Evolutionary conservation across 2,329 filamentous ascomycete genomes (phyloP).

Genomic region (Xylaria sp.): DNA sequence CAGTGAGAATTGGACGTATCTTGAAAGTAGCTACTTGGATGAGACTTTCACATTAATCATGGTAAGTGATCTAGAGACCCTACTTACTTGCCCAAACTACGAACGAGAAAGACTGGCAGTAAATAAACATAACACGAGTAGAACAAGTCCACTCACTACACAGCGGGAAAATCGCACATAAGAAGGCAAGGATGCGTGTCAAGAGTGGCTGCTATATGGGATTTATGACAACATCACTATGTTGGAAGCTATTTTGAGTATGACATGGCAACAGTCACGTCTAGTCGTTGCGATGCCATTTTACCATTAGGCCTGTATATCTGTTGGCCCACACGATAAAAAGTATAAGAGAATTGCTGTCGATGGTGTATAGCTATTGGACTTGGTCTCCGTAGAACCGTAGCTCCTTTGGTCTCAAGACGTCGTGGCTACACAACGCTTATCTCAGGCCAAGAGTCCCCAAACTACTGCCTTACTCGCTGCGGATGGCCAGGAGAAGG

Average conservation of each 20-base stretch:
- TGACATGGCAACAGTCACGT: neutral
- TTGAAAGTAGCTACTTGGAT: too few relatives aligned
- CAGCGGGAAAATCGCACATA: too few relatives aligned
- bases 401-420: neutral
- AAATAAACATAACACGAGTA: too few relatives aligned
- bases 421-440: too few relatives aligned
- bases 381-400: neutral
- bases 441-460: neutral
- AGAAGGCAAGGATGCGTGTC: too few relatives aligned
- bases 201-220: too few relatives aligned
- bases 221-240: neutral
- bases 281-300: neutral
- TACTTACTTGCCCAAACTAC: too few relatives aligned
- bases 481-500: neutral
- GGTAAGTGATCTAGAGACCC: too few relatives aligned
- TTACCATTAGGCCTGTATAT: neutral
- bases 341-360: neutral
- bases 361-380: neutral
- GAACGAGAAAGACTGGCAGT: too few relatives aligned
- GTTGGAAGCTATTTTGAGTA: neutral
- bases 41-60: too few relatives aligned
- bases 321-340: neutral
- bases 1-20: neutral
- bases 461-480: neutral
- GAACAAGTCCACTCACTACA: too few relatives aligned